Conservation (phyloP, 352 stramenopile genomes). For the Pythium scleroteichum region DNA sequence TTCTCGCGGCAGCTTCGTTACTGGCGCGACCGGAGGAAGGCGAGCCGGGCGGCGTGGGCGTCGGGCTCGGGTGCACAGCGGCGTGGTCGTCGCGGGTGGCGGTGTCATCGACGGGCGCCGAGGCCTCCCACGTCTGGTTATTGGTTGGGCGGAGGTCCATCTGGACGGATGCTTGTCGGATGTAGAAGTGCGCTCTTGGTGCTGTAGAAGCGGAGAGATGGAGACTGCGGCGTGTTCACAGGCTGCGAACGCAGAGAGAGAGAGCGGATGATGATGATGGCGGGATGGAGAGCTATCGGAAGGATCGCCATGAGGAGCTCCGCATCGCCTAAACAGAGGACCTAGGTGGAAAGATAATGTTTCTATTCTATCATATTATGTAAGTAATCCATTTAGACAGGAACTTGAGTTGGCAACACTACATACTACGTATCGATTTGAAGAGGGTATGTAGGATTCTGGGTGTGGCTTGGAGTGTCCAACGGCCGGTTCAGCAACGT, state of each 20-base stretch:
- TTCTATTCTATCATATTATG: background rate
- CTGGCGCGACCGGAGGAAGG: background rate
- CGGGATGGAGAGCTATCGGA: too few species aligned
- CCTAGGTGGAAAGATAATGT: background rate
- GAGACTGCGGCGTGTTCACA: background rate
- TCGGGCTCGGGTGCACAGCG: constrained; percentile 8
- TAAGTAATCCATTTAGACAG: background rate
- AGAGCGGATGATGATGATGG: background rate
- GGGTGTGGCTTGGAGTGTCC: constrained; percentile 9
- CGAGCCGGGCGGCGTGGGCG: constrained; percentile 12
- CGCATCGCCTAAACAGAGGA: background rate
- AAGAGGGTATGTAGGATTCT: constrained; percentile 2
- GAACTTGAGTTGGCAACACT: background rate
- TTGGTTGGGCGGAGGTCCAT: constrained; percentile 8
- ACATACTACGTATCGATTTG: background rate
- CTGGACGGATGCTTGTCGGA: background rate
- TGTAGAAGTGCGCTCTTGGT: background rate
- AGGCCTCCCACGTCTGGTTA: constrained; percentile 27
- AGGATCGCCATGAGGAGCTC: background rate
- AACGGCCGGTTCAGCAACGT: too few species aligned
- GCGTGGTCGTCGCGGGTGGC: constrained; percentile 7
- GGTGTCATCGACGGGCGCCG: constrained; percentile 23
- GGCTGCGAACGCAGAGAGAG: background rate
- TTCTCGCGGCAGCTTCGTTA: background rate
- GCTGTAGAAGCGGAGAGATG: constrained; percentile 2